phyloP scores from a whole-genome alignment of 345 rosid species.

The Litchi chinensis region DNA sequence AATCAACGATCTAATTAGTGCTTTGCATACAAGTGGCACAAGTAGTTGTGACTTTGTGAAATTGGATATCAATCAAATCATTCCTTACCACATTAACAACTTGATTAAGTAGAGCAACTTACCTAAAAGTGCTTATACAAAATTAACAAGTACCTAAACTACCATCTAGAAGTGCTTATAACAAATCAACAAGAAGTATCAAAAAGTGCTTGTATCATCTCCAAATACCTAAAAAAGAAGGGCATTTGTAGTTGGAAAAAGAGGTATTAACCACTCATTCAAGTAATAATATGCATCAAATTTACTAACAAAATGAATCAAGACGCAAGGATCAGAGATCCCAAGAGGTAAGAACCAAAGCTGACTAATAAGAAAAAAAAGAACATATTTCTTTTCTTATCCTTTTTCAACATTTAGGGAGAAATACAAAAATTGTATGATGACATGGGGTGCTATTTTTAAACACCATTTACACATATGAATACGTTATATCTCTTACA shows the following conservation, averaged over 20 bases:
- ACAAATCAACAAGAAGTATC: not conserved
- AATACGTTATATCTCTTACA: conserved; percentile 47
- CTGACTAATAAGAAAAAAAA: conserved; percentile 3
- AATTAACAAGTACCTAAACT: no score
- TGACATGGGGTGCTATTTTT: not conserved
- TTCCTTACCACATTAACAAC: not conserved
- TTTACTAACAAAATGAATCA: not conserved
- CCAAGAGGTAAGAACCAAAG: not conserved
- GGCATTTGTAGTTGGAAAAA: not conserved
- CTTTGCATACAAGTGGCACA: not conserved
- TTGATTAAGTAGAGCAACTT: not conserved
- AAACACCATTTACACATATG: conserved; percentile 41
- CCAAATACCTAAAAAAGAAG: not conserved
- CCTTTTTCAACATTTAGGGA: not conserved
- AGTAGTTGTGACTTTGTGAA: not conserved
- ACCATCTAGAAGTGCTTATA: no score
- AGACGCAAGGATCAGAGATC: not conserved
- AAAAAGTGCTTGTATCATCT: not conserved
- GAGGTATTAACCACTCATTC: no score
- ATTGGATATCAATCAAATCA: not conserved
- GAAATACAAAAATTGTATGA: conserved; percentile 16
- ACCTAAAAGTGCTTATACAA: no score
- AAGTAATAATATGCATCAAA: no score
- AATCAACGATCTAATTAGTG: not conserved
- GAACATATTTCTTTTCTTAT: not conserved